Evolutionary conservation across 2,329 filamentous ascomycete species (phyloP), one percentile per base, ranked within the genome.

Genomic region (Phyllosticta citrichinensis): DNA sequence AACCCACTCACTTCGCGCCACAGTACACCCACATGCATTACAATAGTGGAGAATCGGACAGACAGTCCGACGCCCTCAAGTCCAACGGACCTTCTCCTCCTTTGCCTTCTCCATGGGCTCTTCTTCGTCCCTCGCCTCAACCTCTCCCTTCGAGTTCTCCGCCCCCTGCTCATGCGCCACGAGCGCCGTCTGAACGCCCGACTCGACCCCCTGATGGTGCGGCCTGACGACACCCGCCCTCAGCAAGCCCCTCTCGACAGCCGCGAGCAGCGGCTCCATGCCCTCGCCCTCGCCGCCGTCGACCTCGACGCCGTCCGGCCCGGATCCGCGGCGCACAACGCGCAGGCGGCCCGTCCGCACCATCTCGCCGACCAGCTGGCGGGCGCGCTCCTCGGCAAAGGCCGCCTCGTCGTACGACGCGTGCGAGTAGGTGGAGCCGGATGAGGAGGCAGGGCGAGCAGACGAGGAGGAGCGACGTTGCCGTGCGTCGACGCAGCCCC

Each of bases 231-330:
- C 40, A 5, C 40, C 40, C 3, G 40, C 40, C 17, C n/a, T 47
- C 12, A 47, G 40, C 17, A 47, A 8, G n/a, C 40, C 40, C 17
- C 40, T 2, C 40, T 47, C 40, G 40, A 47, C 40, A 14, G 40
- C 40, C 6, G 40, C 40, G 5, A 47, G 40, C 40, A 47, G 6
- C 40, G 40, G 40, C 40, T 47, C 40, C 40, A 47, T 47, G 40
- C 40, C 40, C 51, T 58, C 20, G 6, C 66, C 8, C 68, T 85
- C 0, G 80, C 85, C 54, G 56, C 67, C 0, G 70, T 86, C 0
- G 62, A 70, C 1, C 71, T 84, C 1, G 81, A 76, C 65, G 74
- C 70, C 1, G 60, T 78, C 1, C 75, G 68, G 0, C 62, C 40
- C 40, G 9, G 27, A 30, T 5, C 27, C 27, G 27, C 27, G 27